A percentile compares a stretch with the other conserved stretches of the same genome.
Evolutionary conservation across 2,329 filamentous ascomycete genomes (phyloP).

Genomic region (Fusarium pseudocircinatum): DNA sequence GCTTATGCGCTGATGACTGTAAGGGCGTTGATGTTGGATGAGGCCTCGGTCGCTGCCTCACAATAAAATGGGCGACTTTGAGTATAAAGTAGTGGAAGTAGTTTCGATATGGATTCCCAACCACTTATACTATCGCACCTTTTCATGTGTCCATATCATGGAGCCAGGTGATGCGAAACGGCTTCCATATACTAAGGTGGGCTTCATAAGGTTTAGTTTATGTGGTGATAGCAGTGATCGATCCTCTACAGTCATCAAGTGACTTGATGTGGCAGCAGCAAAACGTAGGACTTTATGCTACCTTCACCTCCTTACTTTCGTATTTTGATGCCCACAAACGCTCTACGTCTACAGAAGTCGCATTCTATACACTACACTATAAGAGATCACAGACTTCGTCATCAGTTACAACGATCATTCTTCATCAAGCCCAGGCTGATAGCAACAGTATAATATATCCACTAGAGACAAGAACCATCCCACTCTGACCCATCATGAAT

Average conservation of each 20-base stretch:
- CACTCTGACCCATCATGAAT: neutral
- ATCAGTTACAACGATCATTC: neutral
- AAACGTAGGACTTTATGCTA: neutral
- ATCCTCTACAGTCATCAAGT: neutral
- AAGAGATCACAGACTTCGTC: neutral
- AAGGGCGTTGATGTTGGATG: conserved; percentile 12
- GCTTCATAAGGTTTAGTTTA: neutral
- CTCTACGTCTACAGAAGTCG: neutral
- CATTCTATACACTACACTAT: neutral
- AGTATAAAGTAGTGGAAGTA: conserved; percentile 12
- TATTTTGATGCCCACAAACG: neutral
- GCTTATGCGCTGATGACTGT: neutral
- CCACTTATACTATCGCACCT: neutral
- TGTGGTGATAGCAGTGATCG: neutral
- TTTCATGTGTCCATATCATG: neutral
- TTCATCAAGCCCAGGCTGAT: neutral
- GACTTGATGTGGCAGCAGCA: neutral
- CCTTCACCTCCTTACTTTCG: neutral
- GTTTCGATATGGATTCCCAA: conserved; percentile 19
- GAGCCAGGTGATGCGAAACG: neutral
- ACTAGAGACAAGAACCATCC: too few species aligned
- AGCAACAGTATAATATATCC: neutral
- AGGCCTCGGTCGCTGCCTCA: conserved; percentile 1
- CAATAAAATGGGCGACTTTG: conserved; percentile 3
- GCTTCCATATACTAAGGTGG: neutral